A percentile compares a stretch with the other conserved stretches of the same genome.
phyloP scores from a whole-genome alignment of 306 rosid species.

The Boehmeria nivea region DNA sequence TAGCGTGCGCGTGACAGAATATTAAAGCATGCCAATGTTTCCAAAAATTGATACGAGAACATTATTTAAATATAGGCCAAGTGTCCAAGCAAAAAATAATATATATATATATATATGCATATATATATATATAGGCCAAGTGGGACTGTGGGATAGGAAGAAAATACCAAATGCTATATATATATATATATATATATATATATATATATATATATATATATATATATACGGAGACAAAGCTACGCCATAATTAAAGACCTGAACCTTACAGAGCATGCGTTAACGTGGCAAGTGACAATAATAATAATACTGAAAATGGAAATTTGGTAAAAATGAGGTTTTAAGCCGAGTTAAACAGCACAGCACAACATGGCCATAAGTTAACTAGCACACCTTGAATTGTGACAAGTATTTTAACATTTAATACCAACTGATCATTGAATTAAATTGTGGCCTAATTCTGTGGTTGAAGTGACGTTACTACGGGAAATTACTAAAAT shows the following conservation, averaged over 20 bases:
- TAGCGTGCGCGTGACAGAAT: slow-evolving; percentile 5
- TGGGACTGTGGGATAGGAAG: no score
- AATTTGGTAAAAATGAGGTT: no score
- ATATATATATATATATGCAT: background rate
- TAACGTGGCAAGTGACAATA: slow-evolving; percentile 13
- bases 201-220: background rate
- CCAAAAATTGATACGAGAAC: background rate
- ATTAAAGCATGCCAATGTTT: background rate
- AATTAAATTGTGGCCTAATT: background rate
- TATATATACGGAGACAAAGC: background rate
- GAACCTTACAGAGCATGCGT: background rate
- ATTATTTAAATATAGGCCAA: no score
- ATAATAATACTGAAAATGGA: no score
- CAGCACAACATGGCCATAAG: background rate
- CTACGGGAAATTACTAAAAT: background rate
- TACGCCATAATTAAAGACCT: slow-evolving; percentile 4
- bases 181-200: slow-evolving; percentile 1
- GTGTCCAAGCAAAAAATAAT: background rate
- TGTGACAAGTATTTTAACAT: background rate
- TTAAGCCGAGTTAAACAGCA: no score
- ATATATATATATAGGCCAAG: slow-evolving; percentile 1
- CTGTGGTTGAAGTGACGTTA: background rate
- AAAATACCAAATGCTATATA: background rate
- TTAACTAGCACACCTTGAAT: background rate
- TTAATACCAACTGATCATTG: background rate